Evolutionary conservation across 805 yeast species (phyloP).

Genomic region (Lachancea kluyveri): DNA sequence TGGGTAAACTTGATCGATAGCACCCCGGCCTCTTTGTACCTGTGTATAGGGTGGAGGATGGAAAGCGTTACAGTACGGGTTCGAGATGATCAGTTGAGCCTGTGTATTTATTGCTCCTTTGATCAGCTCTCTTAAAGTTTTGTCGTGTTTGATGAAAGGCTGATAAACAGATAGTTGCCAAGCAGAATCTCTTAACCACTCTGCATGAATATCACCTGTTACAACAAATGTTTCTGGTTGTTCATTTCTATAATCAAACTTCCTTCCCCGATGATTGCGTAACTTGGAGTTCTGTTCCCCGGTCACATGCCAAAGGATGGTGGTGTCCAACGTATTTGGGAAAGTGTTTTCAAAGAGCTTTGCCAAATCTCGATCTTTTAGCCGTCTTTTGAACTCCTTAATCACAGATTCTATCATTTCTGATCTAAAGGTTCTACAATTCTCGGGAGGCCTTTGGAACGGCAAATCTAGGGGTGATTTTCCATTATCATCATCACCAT

Average conservation of each 20-base stretch:
- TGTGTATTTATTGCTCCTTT: conserved; percentile 80
- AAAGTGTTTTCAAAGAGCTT: conserved; percentile 73
- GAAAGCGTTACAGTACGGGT: conserved; percentile 88
- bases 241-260: conserved; percentile 9
- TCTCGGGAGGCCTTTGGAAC: conserved; percentile 64
- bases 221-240: conserved; percentile 67
- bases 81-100: conserved; percentile 49
- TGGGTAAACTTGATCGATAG: conserved; percentile 63
- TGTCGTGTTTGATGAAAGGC: conserved; percentile 49
- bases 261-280: conserved; percentile 6
- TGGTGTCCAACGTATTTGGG: conserved; percentile 86
- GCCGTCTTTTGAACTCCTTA: conserved; percentile 40
- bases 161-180: conserved; percentile 75
- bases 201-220: conserved; percentile 91
- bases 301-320: conserved; percentile 62
- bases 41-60: conserved; percentile 61
- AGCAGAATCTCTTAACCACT: conserved; percentile 87
- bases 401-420: conserved; percentile 56
- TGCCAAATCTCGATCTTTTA: conserved; percentile 61
- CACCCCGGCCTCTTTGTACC: conserved; percentile 43
- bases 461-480: conserved; percentile 53
- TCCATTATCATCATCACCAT: neutral
- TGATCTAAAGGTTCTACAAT: conserved; percentile 71
- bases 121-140: conserved; percentile 43
- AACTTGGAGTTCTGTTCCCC: conserved; percentile 14